Base-by-base conservation (phyloP, 192 early-diverging fungal species). In the Oehlia diaphana region DNA sequence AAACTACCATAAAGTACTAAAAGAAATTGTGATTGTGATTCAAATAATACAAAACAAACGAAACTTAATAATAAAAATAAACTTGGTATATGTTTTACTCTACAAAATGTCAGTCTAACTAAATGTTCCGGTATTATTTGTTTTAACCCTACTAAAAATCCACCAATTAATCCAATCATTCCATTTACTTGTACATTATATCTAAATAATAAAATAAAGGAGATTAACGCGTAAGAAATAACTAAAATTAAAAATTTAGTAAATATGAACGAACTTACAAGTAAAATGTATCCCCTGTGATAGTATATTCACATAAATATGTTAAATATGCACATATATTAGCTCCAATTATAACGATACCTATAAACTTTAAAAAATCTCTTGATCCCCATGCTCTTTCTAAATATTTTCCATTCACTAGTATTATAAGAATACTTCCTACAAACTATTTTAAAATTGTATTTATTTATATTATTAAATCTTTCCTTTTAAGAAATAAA, bases 111-210 rank as follows among this genome's bases (percentile, higher is more conserved):
- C 16, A 96, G 71, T 74, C 86, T 90, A 61, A 97, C 78, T 28
- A 84, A 77, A 82, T 98, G 94, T 74, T 98, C 97, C 0, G 97
- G 97, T 21, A 96, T 89, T 10, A 95, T 80, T 74, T 96, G 92
- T 82, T 97, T 97, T 82, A 97, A 95, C 16, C 93, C 93, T 33
- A 97, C 93, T 2, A 95, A 81, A 63, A 96, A 94, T 62, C 89
- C 94, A 47, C 89, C 86, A 16, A 95, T 76, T 8, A 97, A 81
- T 39, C 83, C 92, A 37, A 88, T 84, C 83, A 96, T 81, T 5
- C 97, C 97, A 81, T 91, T 88, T 61, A 93, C 88, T 64, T 91
- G 85, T 2, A 84, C 86, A 4, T 82, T 81, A 76, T 89, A 92
- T 35, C 90, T 91, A 63, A 66, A 31, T 21, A 66, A 31, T 21